Evolutionary conservation across 1,284 basidiomycete species (phyloP), one percentile per base, ranked within the genome.

Genomic region (Cryptococcus hybrid): DNA sequence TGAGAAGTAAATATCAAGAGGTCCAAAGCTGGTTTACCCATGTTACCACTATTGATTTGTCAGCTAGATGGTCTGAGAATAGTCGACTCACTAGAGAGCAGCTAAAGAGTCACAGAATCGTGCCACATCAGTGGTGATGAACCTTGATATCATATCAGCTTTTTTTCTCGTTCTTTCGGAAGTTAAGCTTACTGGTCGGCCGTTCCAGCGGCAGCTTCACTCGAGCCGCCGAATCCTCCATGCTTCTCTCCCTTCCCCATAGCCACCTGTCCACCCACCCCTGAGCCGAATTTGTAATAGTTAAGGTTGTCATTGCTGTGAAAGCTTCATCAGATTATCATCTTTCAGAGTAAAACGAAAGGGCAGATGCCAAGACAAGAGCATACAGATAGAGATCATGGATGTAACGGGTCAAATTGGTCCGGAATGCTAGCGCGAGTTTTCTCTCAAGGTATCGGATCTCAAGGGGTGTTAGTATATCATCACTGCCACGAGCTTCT

Each of bases 1-100:
- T 97, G 94, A 11, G 88, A 89, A 1, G 92, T 96, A 80, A 98
- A 99, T 58, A 99, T 86, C 47, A 95, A 79, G 53, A 98, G 82
- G 74, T 98, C 95, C 9, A 98, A 84, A 1, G 89, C 85, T 0
- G 94, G 94, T 73, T 97, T 98, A 60, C 92, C 86, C 47, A 94
- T 77, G 73, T 89, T 89, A 35, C 87, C 87, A 64, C 85, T 87
- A 18, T 15, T 5, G 11, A 18, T 1, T 34, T 7, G 58, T 67
- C 45, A 63, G 53, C 15, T 44, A 7, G 53, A 39, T 15, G 18
- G 50, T 39, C 11, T 48, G 3, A 37, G 24, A 54, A 24, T 36
- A 12, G 35, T 8, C 7, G 30, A 81, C 88, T 64, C 63, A 92
- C 90, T 98, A 98, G 43, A 98, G 83, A 0, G 89, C 89, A 3